Evolutionary conservation across 805 yeast species (phyloP), one percentile per base, ranked within the genome.

Genomic region (Yamadazyma philogaea): DNA sequence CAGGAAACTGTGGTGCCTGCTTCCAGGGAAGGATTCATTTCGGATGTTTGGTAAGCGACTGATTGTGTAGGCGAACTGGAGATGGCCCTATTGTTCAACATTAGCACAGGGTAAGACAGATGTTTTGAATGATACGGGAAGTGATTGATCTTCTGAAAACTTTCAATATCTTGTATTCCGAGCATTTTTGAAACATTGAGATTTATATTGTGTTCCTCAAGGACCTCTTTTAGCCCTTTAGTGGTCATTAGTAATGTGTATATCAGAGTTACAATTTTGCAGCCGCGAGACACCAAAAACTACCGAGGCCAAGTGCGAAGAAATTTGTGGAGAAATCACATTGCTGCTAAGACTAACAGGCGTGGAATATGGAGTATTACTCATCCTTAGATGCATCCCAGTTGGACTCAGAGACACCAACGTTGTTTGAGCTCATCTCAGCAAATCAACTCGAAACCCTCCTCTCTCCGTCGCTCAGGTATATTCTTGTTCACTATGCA

Each of bases 351-450:
- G 27, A 30, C 21, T 19, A 16, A 14, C 24, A 15, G 17, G 11
- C 10, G n/a, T n/a, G n/a, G 6, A 24, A 16, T 7, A 85, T 86
- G 95, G 91, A 85, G 60, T 86, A 82, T 66, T 86, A 83, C 59
- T 80, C 90, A 2, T 78, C 89, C 1, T 68, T 87, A 36, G 88
- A 86, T 61, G 87, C 95, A 2, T 72, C 88, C 22, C 78, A 83
- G 36, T 64, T 88, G 49, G 90, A 86, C 53, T 72, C 82, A 2
- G 82, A 79, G 40, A 74, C 82, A 2, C 98, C 98, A 1, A 89
- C 97, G 0, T 68, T 91, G 2, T 91, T 90, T 61, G 99, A 91
- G 68, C 75, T 91, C 38, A 68, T 88, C 10, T 87, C 96, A 0
- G 78, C 96, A 0, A 74, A 77, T 45, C 96, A 91, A 63, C 73